Percentiles rank a stretch among this genome's conserved stretches.
phyloP scores from a whole-genome alignment of 352 stramenopile genomes.

The Sclerospora graminicola region DNA sequence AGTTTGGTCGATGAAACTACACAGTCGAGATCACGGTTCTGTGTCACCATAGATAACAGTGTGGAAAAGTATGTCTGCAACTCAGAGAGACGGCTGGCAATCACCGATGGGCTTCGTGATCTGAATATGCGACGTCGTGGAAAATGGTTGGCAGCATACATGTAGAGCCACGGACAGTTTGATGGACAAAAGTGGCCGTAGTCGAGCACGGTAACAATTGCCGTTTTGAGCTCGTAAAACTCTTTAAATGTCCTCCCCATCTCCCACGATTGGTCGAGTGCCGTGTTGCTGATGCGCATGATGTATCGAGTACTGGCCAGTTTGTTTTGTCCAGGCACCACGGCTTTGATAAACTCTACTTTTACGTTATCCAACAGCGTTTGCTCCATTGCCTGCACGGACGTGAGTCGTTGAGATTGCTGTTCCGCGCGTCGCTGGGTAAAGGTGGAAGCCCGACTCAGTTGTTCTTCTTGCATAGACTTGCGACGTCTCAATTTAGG shows the following conservation, averaged over 20 bases:
- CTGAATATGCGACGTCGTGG: slow-evolving; percentile 66
- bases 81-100: slow-evolving; percentile 43
- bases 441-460: slow-evolving; percentile 30
- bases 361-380: slow-evolving; percentile 64
- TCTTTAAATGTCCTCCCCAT: slow-evolving; percentile 71
- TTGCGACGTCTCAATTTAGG: slow-evolving; percentile 27
- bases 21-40: slow-evolving; percentile 56
- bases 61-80: slow-evolving; percentile 63
- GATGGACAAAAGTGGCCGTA: slow-evolving; percentile 73
- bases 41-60: slow-evolving; percentile 44
- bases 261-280: slow-evolving; percentile 63
- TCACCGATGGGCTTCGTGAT: slow-evolving; percentile 50
- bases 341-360: slow-evolving; percentile 75
- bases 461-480: slow-evolving; percentile 27
- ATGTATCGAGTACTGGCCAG: slow-evolving; percentile 58
- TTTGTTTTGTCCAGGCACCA: slow-evolving; percentile 58
- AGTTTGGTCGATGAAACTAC: slow-evolving; percentile 41
- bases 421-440: slow-evolving; percentile 46
- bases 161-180: slow-evolving; percentile 81
- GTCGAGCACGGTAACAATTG: slow-evolving; percentile 39
- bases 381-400: slow-evolving; percentile 40
- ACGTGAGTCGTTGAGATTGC: slow-evolving; percentile 25
- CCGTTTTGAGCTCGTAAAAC: slow-evolving; percentile 72
- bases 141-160: slow-evolving; percentile 72
- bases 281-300: slow-evolving; percentile 66